Evolutionary conservation across 345 rosid genomes (phyloP).

Genomic region (Psidium friedrichsthalianum): DNA sequence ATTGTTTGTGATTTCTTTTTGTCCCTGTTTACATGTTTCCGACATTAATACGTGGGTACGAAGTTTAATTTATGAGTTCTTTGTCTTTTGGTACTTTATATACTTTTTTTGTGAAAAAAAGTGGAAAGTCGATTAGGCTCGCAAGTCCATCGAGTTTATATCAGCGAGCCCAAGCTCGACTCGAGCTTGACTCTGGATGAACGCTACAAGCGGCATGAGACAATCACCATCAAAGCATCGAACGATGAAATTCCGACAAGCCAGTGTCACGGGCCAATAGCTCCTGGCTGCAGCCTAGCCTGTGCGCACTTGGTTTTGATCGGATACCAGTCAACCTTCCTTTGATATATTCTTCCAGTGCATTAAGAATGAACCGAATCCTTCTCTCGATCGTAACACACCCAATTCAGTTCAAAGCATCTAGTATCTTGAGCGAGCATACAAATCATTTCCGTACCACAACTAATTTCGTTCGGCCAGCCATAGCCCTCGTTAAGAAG

Average conservation of each 20-base stretch:
- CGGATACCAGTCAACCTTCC: not conserved
- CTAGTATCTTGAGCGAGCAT: not conserved
- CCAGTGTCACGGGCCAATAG: not conserved
- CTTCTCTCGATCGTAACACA: accelerated
- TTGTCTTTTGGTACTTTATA: not conserved
- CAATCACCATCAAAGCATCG: not conserved
- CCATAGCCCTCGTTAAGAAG: not conserved
- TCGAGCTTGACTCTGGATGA: not conserved
- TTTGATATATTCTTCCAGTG: not conserved
- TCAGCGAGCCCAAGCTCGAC: not conserved
- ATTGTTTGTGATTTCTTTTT: too few species aligned
- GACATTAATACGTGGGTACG: not conserved
- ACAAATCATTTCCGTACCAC: not conserved
- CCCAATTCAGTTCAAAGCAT: not conserved
- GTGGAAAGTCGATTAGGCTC: not conserved
- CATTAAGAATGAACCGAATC: not conserved
- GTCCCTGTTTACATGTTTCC: too few species aligned
- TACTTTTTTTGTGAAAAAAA: not conserved
- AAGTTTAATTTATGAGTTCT: not conserved
- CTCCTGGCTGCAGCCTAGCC: not conserved
- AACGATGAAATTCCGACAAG: not conserved
- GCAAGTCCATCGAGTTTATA: not conserved
- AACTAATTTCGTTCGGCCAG: not conserved
- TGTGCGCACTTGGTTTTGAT: not conserved
- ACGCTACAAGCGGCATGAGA: not conserved